Conservation (phyloP, 768 basidiomycete genomes). For the Exidia glandulosa region DNA sequence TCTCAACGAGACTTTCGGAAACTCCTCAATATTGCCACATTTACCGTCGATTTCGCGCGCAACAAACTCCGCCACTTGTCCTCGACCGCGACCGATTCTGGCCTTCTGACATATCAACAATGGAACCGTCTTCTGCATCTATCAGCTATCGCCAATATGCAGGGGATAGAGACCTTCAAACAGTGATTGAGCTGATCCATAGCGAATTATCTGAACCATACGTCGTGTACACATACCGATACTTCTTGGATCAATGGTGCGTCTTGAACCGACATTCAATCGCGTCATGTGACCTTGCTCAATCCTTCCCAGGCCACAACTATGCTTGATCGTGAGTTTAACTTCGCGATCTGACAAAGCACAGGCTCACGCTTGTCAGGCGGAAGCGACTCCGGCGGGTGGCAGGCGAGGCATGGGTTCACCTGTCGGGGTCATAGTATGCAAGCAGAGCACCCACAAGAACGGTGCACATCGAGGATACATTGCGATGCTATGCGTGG, state of each 20-base stretch:
- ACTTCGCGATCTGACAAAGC: background rate
- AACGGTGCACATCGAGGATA: conserved; percentile 77
- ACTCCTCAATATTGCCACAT: too few species aligned
- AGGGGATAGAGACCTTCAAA: conserved; percentile 68
- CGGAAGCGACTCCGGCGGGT: background rate
- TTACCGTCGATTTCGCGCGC: too few species aligned
- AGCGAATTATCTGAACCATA: conserved; percentile 92
- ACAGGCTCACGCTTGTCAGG: background rate
- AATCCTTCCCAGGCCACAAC: conserved; percentile 61
- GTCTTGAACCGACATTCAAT: conserved; percentile 15
- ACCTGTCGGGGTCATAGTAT: conserved; percentile 88
- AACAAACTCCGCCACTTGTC: too few species aligned
- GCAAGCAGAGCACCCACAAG: conserved; percentile 89
- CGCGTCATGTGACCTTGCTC: background rate
- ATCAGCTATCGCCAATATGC: conserved; percentile 62
- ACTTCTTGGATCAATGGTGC: conserved; percentile 93
- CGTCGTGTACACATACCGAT: conserved; percentile 91
- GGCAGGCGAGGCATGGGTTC: background rate
- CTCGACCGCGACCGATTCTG: too few species aligned
- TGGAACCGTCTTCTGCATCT: background rate
- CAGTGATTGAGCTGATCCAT: conserved; percentile 81
- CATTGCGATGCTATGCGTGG: conserved; percentile 95
- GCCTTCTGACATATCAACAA: too few species aligned
- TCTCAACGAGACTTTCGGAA: too few species aligned
- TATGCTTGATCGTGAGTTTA: conserved; percentile 59